Conservation (phyloP, 805 yeast species). For the Candida jianshihensis region DNA sequence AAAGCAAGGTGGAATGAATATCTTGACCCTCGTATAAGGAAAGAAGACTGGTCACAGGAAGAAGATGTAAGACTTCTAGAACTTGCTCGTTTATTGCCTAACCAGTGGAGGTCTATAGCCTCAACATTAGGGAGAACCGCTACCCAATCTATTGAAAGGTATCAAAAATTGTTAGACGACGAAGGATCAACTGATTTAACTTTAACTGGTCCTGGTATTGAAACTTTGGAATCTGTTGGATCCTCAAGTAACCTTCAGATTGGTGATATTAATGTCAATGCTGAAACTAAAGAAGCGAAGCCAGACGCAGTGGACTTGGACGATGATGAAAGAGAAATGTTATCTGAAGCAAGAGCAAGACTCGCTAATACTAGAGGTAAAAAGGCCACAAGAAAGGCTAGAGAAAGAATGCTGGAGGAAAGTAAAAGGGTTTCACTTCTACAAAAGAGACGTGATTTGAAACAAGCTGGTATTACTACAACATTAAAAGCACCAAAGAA, state of each 20-base stretch:
- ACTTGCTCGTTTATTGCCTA: slow-evolving; percentile 68
- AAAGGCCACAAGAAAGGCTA: slow-evolving; percentile 82
- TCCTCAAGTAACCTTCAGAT: slow-evolving; percentile 26
- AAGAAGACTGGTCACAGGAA: slow-evolving; percentile 59
- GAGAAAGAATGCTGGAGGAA: slow-evolving; percentile 79
- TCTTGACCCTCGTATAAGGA: slow-evolving; percentile 66
- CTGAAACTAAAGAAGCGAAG: slow-evolving; percentile 73
- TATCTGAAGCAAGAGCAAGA: slow-evolving; percentile 90
- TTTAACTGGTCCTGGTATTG: slow-evolving; percentile 47
- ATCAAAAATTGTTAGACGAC: slow-evolving; percentile 60
- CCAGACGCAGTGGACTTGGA: slow-evolving; percentile 78
- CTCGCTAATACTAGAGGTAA: slow-evolving; percentile 90
- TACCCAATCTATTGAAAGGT: slow-evolving; percentile 78
- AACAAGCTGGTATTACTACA: slow-evolving; percentile 66
- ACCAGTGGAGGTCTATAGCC: slow-evolving; percentile 94
- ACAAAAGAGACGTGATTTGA: slow-evolving; percentile 75
- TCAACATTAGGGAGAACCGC: slow-evolving; percentile 78
- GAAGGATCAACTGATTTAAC: slow-evolving; percentile 28
- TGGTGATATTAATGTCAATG: slow-evolving; percentile 61
- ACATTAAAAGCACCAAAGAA: slow-evolving; percentile 43
- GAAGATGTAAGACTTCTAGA: slow-evolving; percentile 71
- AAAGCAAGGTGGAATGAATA: slow-evolving; percentile 90
- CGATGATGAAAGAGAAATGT: slow-evolving; percentile 87
- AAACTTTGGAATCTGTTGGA: slow-evolving; percentile 34
- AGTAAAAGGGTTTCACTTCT: slow-evolving; percentile 67